Evolutionary conservation across 768 basidiomycete species (phyloP), one percentile per base, ranked within the genome.

Genomic region (Agaricus blazei): DNA sequence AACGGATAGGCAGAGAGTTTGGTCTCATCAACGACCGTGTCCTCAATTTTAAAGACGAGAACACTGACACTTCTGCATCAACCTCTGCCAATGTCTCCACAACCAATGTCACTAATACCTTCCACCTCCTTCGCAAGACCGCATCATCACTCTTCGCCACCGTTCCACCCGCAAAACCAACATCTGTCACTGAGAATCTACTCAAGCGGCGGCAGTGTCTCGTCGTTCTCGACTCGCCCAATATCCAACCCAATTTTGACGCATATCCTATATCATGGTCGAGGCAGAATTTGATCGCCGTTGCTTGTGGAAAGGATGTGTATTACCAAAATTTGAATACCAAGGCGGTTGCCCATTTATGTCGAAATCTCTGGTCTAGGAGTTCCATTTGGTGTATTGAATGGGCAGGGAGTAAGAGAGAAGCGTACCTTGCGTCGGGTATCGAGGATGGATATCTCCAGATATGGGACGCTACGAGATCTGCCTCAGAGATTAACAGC

Each of bases 231-330:
- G 85, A 87, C 60, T 82, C 81, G 12, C 85, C 85, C 0, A 84
- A 83, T 3, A 77, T 87, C 26, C 74, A 79, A 7, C 66, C 69
- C 5, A 76, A 84, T 57, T 69, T 75, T 8, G 78, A 80, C 51
- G 79, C 83, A 3, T 80, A 74, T 60, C 80, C 85, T 2, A 79
- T 87, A 54, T 71, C 77, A 37, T 87, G 85, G 85, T 86, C 85
- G 2, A 67, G 56, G 28, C 70, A 70, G 3, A 85, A 87, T 58
- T 67, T 72, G 51, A 86, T 87, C 47, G 82, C 83, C 1, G 83
- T 87, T 19, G 80, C 82, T 12, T 87, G 84, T 64, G 76, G 70
- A 19, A 69, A 71, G 51, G 77, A 84, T 11, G 75, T 86, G 11
- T 86, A 80, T 65, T 83, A 81, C 58, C 85, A 86, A 63, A 75